Evolutionary conservation across 352 stramenopile genomes (phyloP), one percentile per base, ranked within the genome.

Genomic region (Globisporangium paddicum): DNA sequence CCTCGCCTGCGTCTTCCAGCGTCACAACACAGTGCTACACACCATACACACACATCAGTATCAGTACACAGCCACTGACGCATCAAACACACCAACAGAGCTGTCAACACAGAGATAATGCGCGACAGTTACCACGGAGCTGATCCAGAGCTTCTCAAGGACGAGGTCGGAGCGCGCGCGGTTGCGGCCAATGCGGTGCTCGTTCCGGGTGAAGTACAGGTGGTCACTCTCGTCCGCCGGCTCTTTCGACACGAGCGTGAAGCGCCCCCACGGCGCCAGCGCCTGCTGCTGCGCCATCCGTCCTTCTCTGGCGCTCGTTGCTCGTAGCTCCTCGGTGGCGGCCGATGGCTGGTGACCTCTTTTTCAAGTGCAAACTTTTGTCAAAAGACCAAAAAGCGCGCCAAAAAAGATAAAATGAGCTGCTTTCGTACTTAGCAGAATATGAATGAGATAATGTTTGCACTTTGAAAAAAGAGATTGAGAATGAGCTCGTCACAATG

Each of bases 131-230:
- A 91, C 82, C 37, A 82, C 57, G 41, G 73, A 79, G 63, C 82
- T 92, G 66, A 92, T 80, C 60, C 87, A 87, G 46, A 67, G 67
- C 53, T 75, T 64, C 52, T 83, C 64, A 37, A 92, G 55, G 40
- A 89, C 62, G 28, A 78, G 42, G 64, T 92, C 67, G n/a, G 65
- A 69, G 44, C 66, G 74, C 41, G 45, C 55, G 14, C 71, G 63
- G 38, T 72, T 80, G 62, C 82, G 79, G 14, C 82, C 82, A 46
- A 92, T 86, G 28, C 56, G 68, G 40, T 79, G 82, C 46, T 45
- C 44, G 53, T 63, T 66, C 10, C 60, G 61, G 16, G 51, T 63
- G 52, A 91, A 87, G 63, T 86, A 82, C 30, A 91, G 66, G 61
- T 89, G 77, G 62, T 91, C 77, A 28, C 47, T 77, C 53, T 91